Evolutionary conservation across 768 basidiomycete species (phyloP).

Genomic region (Rossbeevera mucosa): DNA sequence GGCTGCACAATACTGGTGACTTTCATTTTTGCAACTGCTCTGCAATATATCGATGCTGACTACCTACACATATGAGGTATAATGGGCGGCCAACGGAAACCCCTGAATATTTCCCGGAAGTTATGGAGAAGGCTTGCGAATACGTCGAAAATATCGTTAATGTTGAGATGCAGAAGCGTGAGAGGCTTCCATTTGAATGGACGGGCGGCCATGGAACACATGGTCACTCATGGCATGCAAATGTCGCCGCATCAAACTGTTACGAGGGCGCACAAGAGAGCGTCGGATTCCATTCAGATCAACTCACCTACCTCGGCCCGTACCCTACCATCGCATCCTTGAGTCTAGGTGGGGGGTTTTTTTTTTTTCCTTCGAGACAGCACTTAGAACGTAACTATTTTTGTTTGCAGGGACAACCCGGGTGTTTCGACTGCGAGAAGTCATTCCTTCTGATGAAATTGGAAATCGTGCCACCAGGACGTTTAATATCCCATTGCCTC

Average conservation of each 20-base stretch:
- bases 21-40: slow-evolving; percentile 1
- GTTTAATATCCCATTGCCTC: slow-evolving; percentile 69
- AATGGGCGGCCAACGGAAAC: slow-evolving; percentile 63
- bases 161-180: slow-evolving; percentile 57
- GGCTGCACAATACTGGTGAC: slow-evolving; percentile 71
- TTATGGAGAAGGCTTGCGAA: slow-evolving; percentile 76
- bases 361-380: not conserved
- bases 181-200: slow-evolving; percentile 68
- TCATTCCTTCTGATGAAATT: slow-evolving; percentile 60
- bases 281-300: slow-evolving; percentile 81
- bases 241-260: slow-evolving; percentile 82
- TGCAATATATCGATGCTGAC: slow-evolving; percentile 8
- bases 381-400: not conserved
- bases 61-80: slow-evolving; percentile 48
- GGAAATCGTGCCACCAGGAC: slow-evolving; percentile 59
- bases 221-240: slow-evolving; percentile 60
- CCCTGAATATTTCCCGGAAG: slow-evolving; percentile 53
- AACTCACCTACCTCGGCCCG: slow-evolving; percentile 75
- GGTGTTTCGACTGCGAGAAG: slow-evolving; percentile 71
- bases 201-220: slow-evolving; percentile 27
- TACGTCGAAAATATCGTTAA: slow-evolving; percentile 70
- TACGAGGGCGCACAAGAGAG: slow-evolving; percentile 79
- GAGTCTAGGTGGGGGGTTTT: slow-evolving; percentile 57
- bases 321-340: slow-evolving; percentile 83
- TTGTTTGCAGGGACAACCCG: slow-evolving; percentile 54